Base-by-base conservation (phyloP, 1,139 yeast genomes). In the Zygosaccharomyces sapae region DNA sequence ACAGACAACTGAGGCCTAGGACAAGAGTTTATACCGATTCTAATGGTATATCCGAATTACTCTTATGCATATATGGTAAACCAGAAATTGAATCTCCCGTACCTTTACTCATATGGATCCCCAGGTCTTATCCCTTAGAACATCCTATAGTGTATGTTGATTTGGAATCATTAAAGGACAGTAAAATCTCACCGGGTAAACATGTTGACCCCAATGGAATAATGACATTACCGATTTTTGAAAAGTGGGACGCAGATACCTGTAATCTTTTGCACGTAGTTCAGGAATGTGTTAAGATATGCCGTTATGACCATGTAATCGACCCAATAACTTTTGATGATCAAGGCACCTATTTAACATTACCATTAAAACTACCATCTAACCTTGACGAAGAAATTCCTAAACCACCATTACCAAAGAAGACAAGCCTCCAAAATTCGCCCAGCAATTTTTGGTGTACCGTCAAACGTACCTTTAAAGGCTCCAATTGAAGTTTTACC, bases 51-150 rank as follows among this genome's bases (percentile, higher is more conserved):
- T 72, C 86, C 1, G 71, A 74, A 30, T 70, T 89, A 24, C 69
- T 88, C 44, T 68, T 88, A 12, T 82, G 84, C 52, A 55, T 89
- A 1, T 75, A 74, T 56, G 96, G 96, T 0, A 70, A 75, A 1
- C 56, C 82, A 51, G 57, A 63, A 5, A 58, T 61, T 1, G 54
- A 44, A 1, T 73, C 81, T n/a, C 89, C 90, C 0, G 63, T 86
- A 9, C 83, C 82, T 46, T 67, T 89, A 1, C 80, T 81, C 50
- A 67, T 89, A 3, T 89, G 96, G 95, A 61, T 90, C 1, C 95
- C 96, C 0, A 73, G 74, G 33, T 70, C 73, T 24, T 87, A 86
- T 58, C 96, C 96, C 0, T 60, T 58, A 24, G 62, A 57, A 2
- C 74, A 81, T 1, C 97, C 97, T 0, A 59, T 79, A 19, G 75